phyloP scores from a whole-genome alignment of 345 rosid genomes.

The Sonneratia alba region DNA sequence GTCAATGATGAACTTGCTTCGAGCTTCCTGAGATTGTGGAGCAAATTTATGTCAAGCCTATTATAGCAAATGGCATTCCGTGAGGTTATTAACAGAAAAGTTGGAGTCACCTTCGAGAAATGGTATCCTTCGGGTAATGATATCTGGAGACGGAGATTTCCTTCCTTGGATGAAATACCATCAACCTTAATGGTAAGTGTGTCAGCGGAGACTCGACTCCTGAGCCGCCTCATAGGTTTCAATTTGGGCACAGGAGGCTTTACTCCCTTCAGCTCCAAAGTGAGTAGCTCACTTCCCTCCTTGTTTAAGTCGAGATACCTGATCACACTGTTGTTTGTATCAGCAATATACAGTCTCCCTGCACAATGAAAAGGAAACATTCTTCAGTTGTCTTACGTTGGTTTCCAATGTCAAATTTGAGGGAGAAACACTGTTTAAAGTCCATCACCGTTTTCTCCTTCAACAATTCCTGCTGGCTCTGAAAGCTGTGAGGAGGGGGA shows the following conservation, averaged over 20 bases:
- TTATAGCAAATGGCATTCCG: background rate
- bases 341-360: constrained; percentile 77
- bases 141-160: constrained; percentile 50
- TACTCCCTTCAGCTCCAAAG: constrained; percentile 79
- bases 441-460: constrained; percentile 60
- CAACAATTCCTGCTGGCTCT: constrained; percentile 79
- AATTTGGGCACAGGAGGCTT: constrained; percentile 60
- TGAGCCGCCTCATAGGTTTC: constrained; percentile 56
- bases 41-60: background rate
- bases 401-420: background rate
- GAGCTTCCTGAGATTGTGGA: constrained; percentile 55
- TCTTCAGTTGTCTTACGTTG: background rate
- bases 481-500: constrained; percentile 54
- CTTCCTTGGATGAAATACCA: constrained; percentile 51
- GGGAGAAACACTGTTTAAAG: constrained; percentile 1
- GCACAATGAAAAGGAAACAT: constrained; percentile 13
- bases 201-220: constrained; percentile 61
- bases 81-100: background rate
- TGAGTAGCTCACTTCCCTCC: constrained; percentile 40
- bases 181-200: constrained; percentile 45
- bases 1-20: constrained; percentile 60
- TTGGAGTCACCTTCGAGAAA: constrained; percentile 62
- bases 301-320: constrained; percentile 61
- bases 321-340: constrained; percentile 77
- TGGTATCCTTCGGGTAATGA: constrained; percentile 72